Evolutionary conservation across 2,329 filamentous ascomycete species (phyloP).

Genomic region (Paraconiothyrium sp.): DNA sequence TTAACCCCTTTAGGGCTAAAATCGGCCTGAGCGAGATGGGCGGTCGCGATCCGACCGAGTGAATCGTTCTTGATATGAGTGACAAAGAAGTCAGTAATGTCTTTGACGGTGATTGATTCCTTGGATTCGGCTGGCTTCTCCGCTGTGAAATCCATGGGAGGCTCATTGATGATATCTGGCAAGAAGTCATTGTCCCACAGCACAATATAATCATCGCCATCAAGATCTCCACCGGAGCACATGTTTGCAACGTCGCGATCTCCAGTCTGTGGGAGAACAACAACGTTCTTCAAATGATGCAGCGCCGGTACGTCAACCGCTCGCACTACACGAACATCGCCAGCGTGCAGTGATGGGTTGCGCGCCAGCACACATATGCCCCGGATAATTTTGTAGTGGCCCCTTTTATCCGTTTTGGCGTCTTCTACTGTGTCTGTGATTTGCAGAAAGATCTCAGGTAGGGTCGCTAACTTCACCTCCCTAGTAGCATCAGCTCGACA

Average conservation of each 20-base stretch:
- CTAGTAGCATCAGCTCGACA: conserved; percentile 56
- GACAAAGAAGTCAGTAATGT: conserved; percentile 87
- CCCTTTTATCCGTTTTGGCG: conserved; percentile 50
- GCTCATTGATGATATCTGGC: conserved; percentile 69
- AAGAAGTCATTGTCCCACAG: conserved; percentile 86
- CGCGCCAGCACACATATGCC: conserved; percentile 86
- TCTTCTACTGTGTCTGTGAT: conserved; percentile 64
- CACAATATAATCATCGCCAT: conserved; percentile 95
- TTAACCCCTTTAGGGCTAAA: conserved; percentile 69
- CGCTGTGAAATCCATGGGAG: conserved; percentile 79
- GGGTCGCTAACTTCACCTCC: conserved; percentile 46
- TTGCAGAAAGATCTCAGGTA: conserved; percentile 92
- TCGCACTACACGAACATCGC: conserved; percentile 86
- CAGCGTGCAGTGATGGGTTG: conserved; percentile 93
- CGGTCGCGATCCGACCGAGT: conserved; percentile 79
- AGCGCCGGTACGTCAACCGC: conserved; percentile 81
- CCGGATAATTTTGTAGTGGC: conserved; percentile 71
- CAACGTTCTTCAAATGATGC: conserved; percentile 80
- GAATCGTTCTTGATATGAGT: conserved; percentile 91
- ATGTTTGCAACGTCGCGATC: conserved; percentile 89
- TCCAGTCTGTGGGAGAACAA: conserved; percentile 85
- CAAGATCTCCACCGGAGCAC: conserved; percentile 95
- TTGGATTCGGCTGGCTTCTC: conserved; percentile 65
- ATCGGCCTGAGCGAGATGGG: conserved; percentile 84
- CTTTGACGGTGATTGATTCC: conserved; percentile 72